Evolutionary conservation across 768 basidiomycete species (phyloP), one percentile per base, ranked within the genome.

Genomic region (Dioszegia hungarica): DNA sequence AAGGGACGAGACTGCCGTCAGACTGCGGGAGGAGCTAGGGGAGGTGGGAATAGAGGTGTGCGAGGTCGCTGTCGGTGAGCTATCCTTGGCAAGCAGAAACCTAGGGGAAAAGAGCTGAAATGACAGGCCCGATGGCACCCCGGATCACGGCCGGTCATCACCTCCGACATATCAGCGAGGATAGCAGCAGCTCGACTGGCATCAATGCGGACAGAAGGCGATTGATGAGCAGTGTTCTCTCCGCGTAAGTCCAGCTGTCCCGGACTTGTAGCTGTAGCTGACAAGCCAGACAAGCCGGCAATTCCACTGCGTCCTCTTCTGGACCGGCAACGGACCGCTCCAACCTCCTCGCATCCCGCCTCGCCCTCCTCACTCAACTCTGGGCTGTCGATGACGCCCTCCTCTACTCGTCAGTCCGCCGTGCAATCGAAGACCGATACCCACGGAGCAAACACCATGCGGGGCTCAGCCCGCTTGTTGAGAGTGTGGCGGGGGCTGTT

Each of bases 341-440:
- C 8, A 15, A 29, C 14, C 24, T 59, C 40, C 53, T 58, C 12
- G 48, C 52, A 2, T 51, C 53, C 28, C 51, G 57, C 3, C 40
- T 61, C 9, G 54, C 59, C 20, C 40, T 61, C 38, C 20, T 67
- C 8, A 39, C 62, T 10, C 50, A 55, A 25, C 31, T 70, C 8
- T 70, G 59, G 59, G 68, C 65, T 25, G 68, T 70, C 20, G 68
- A 70, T 57, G 63, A 70, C 39, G 68, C 65, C n/a, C 57, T 70
- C 15, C 59, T 70, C n/a, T 70, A 58, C 53, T 66, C 68, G 3
- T 55, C 62, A 2, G 68, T 70, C 28, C 37, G 65, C 45, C 50
- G 65, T 5, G 68, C 68, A 3, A 61, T 70, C 44, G 68, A 70
- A 56, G 68, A 70, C 31, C 41, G 54, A 17, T 67, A 70, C 37